Conservation (phyloP, 139 green algal genomes). For the Auxenochlorella pyrenoidosa region DNA sequence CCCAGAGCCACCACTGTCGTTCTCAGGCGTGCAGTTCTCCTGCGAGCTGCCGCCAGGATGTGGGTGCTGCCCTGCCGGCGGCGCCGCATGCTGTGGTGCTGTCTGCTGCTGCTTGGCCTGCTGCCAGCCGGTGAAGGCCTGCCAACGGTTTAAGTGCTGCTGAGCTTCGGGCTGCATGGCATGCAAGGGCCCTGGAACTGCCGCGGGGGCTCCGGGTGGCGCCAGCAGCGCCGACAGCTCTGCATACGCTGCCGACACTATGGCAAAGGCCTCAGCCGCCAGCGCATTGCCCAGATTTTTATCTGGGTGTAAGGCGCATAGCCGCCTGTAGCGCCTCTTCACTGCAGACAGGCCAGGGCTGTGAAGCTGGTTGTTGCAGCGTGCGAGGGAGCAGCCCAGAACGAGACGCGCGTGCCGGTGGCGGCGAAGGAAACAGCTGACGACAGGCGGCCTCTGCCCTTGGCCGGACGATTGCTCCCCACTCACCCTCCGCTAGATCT, state of each 20-base stretch:
- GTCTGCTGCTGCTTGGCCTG: not conserved
- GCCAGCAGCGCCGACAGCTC: not conserved
- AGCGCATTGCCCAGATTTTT: not conserved
- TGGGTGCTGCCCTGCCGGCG: not conserved
- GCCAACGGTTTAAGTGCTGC: slow-evolving; percentile 20
- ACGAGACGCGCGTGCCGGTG: too few species aligned
- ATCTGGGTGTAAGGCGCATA: slow-evolving; percentile 34
- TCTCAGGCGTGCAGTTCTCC: not conserved
- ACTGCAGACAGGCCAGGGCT: not conserved
- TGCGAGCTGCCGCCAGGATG: not conserved
- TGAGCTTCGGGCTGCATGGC: not conserved
- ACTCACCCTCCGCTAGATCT: not conserved
- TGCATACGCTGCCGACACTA: not conserved
- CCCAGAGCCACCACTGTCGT: not conserved
- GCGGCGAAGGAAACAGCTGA: too few species aligned
- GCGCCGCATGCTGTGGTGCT: not conserved
- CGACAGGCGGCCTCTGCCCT: too few species aligned
- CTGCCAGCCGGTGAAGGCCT: not conserved
- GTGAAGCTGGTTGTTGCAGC: too few species aligned
- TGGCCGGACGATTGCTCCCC: too few species aligned
- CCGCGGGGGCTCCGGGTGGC: not conserved
- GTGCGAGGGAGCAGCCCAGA: too few species aligned
- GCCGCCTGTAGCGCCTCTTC: slow-evolving; percentile 12
- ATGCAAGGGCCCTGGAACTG: too few species aligned
- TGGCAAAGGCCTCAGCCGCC: slow-evolving; percentile 31